These are phyloP conservation scores for Piromyces sp. DNA, from an alignment of 192 early-diverging fungal genomes.

Conservation along the genomic window DNA sequence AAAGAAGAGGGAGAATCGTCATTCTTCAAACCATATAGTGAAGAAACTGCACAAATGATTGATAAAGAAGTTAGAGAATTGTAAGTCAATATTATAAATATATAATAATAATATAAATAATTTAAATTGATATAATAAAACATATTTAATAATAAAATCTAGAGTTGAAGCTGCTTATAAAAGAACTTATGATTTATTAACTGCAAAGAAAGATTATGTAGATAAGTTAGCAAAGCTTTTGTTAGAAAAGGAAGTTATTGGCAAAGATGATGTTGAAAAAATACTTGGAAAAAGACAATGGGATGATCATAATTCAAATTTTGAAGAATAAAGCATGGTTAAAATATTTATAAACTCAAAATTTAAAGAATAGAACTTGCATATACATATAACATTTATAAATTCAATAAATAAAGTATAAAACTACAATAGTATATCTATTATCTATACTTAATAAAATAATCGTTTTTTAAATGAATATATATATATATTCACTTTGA, in stretches of 20 bases:
- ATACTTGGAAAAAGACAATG: slow-evolving; percentile 48
- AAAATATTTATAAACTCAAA: too few species aligned
- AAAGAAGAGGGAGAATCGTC: slow-evolving; percentile 40
- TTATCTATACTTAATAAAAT: too few species aligned
- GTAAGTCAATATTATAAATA: neutral
- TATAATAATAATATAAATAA: too few species aligned
- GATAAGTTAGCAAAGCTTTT: slow-evolving; percentile 82
- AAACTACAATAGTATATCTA: too few species aligned
- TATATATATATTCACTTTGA: too few species aligned
- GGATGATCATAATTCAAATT: neutral
- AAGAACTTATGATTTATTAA: slow-evolving; percentile 66
- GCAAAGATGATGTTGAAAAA: slow-evolving; percentile 85
- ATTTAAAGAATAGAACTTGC: too few species aligned
- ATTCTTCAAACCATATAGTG: slow-evolving; percentile 92
- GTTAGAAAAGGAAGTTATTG: slow-evolving; percentile 92
- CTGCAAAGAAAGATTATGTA: slow-evolving; percentile 64
- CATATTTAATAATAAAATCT: too few species aligned
- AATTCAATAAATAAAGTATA: too few species aligned
- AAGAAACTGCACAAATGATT: slow-evolving; percentile 82
- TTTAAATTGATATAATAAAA: too few species aligned
- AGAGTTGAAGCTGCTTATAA: slow-evolving; percentile 67
- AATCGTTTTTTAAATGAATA: too few species aligned
- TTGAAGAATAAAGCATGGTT: neutral
- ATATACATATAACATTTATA: too few species aligned
- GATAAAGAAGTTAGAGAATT: slow-evolving; percentile 61